Evolutionary conservation across 139 green algal species (phyloP).

Genomic region (Micromonas commoda): DNA sequence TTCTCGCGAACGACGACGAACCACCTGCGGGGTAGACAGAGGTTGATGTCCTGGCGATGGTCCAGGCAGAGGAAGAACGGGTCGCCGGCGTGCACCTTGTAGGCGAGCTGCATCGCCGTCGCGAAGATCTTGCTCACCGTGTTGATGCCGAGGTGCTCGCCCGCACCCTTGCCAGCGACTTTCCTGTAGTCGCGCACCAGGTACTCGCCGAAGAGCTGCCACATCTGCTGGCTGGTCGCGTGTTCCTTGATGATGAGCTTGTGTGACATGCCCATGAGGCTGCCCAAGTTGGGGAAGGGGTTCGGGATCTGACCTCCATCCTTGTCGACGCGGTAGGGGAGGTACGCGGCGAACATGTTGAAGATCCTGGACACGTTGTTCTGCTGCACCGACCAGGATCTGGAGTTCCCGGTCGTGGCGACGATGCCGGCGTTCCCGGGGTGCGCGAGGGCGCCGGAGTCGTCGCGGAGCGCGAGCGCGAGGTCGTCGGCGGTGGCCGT

Average conservation of each 20-base stretch:
- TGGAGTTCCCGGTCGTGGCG: not conserved
- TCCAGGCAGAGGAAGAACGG: not conserved
- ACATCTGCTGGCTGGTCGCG: not conserved
- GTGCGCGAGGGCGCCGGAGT: not conserved
- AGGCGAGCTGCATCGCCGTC: not conserved
- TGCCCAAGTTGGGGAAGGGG: not conserved
- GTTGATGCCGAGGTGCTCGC: not conserved
- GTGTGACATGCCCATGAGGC: not conserved
- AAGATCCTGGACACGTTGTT: not conserved
- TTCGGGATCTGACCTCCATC: no score
- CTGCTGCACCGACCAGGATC: not conserved
- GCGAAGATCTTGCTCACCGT: not conserved
- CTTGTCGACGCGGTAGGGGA: no score
- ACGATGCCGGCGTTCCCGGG: not conserved
- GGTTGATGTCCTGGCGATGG: not conserved
- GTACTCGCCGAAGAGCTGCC: not conserved
- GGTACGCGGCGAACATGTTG: not conserved
- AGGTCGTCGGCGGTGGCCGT: no score
- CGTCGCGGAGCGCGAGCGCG: no score
- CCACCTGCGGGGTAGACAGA: not conserved
- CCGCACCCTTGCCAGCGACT: not conserved
- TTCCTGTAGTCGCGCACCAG: not conserved
- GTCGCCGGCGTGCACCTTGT: not conserved
- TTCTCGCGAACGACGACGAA: not conserved
- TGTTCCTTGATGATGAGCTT: not conserved